Conservation (phyloP, 495 filamentous ascomycete species). For the Neurospora sp. region DNA sequence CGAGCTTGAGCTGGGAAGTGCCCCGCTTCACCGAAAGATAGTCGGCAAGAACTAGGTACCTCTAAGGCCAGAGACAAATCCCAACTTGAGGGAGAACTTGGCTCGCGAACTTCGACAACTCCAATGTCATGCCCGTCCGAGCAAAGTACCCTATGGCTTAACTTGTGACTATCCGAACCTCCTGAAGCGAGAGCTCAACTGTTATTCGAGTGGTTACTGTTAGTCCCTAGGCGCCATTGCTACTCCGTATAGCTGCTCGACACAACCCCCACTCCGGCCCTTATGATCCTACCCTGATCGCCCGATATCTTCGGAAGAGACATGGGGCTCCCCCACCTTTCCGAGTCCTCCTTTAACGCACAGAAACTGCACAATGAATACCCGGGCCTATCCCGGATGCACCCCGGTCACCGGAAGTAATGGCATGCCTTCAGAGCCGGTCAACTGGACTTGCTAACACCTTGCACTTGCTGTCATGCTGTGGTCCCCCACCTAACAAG, state of each 20-base stretch:
- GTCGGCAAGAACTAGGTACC: background rate
- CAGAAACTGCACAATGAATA: background rate
- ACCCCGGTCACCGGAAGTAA: background rate
- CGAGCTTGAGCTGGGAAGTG: background rate
- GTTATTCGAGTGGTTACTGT: background rate
- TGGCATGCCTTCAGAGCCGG: background rate
- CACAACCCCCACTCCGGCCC: background rate
- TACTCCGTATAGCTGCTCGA: background rate
- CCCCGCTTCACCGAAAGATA: background rate
- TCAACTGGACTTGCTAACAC: background rate
- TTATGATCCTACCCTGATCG: background rate
- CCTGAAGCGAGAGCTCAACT: background rate
- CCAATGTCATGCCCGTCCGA: background rate
- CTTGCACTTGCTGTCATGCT: background rate
- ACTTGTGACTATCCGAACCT: background rate
- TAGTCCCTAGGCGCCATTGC: background rate
- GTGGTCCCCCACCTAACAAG: background rate
- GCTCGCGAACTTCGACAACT: background rate
- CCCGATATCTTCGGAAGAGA: background rate
- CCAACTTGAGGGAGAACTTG: background rate
- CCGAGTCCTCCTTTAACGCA: background rate
- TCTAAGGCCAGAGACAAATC: background rate
- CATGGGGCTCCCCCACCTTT: background rate
- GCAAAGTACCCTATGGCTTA: background rate
- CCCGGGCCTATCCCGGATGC: background rate